Conservation (phyloP, 2,329 filamentous ascomycete species). For the Calonectria pseudoreteaudii region DNA sequence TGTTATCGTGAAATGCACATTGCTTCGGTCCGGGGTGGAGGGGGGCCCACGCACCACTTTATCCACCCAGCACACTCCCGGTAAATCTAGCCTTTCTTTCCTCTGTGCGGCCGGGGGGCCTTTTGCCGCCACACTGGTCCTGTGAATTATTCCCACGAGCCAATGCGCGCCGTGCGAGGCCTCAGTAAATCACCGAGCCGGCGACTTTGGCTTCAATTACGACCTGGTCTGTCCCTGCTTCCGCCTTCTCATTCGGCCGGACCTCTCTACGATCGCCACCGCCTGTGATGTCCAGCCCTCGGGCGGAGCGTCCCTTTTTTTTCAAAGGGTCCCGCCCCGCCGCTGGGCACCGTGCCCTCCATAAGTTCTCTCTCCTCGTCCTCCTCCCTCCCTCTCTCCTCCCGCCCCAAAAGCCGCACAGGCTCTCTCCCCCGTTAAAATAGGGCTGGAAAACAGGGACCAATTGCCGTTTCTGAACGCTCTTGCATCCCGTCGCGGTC, state of each 20-base stretch:
- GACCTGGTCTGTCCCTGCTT: not conserved
- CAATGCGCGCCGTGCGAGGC: not conserved
- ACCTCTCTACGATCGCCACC: not conserved
- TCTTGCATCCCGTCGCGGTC: not conserved
- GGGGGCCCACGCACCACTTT: not conserved
- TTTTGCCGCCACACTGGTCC: not conserved
- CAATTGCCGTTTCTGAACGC: not conserved
- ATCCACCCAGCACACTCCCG: too few species aligned
- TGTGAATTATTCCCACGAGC: conserved; percentile 1
- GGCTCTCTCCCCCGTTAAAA: not conserved
- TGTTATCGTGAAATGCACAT: not conserved
- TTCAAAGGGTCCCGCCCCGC: not conserved
- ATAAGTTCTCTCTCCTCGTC: not conserved
- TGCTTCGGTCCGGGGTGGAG: too few species aligned
- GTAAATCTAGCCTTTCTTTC: too few species aligned
- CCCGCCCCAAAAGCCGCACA: not conserved
- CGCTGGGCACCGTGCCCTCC: conserved; percentile 1
- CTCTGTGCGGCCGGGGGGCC: too few species aligned
- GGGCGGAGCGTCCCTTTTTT: not conserved
- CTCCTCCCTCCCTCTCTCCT: not conserved
- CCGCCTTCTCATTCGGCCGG: conserved; percentile 1
- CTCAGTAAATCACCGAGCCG: not conserved
- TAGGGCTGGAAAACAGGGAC: not conserved
- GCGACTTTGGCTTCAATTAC: not conserved
- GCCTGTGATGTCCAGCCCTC: not conserved